Evolutionary conservation across 2,329 filamentous ascomycete genomes (phyloP).

Genomic region (Huntiella savannae): DNA sequence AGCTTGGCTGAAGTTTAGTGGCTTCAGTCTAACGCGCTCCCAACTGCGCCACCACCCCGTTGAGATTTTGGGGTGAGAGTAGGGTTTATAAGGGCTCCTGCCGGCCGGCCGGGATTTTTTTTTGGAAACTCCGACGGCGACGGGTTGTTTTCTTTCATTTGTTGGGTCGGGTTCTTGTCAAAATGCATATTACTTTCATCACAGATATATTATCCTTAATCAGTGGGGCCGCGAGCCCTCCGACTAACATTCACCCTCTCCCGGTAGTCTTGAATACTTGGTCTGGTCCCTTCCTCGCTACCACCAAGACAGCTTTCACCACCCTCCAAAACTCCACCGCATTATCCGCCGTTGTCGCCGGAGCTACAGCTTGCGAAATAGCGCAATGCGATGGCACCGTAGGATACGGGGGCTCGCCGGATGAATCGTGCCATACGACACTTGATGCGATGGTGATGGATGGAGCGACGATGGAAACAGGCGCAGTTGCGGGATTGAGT

Average conservation of each 20-base stretch:
- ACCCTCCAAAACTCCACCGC: slow-evolving; percentile 21
- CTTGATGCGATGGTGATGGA: slow-evolving; percentile 42
- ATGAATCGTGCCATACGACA: slow-evolving; percentile 37
- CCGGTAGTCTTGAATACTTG: slow-evolving; percentile 37
- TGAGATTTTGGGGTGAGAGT: no score
- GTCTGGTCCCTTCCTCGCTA: slow-evolving; percentile 31
- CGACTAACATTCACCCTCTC: slow-evolving; percentile 13
- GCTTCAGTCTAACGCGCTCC: slow-evolving; percentile 12
- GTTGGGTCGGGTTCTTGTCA: no score
- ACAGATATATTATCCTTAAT: no score
- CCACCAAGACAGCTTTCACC: slow-evolving; percentile 31
- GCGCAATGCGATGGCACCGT: slow-evolving; percentile 35
- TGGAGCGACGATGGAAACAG: slow-evolving; percentile 31
- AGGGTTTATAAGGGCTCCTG: no score
- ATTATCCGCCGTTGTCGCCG: slow-evolving; percentile 32
- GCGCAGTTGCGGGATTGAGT: slow-evolving; percentile 32
- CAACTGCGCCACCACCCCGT: slow-evolving; percentile 11
- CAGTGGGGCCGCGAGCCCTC: neutral
- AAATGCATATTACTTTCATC: no score
- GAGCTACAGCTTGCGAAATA: slow-evolving; percentile 31
- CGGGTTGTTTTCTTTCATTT: no score
- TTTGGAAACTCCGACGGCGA: no score
- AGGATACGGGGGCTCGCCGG: slow-evolving; percentile 34
- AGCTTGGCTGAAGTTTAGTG: slow-evolving; percentile 7
- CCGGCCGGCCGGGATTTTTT: no score